Conservation (phyloP, 805 yeast species). For the Starmerella potacharoeniae region DNA sequence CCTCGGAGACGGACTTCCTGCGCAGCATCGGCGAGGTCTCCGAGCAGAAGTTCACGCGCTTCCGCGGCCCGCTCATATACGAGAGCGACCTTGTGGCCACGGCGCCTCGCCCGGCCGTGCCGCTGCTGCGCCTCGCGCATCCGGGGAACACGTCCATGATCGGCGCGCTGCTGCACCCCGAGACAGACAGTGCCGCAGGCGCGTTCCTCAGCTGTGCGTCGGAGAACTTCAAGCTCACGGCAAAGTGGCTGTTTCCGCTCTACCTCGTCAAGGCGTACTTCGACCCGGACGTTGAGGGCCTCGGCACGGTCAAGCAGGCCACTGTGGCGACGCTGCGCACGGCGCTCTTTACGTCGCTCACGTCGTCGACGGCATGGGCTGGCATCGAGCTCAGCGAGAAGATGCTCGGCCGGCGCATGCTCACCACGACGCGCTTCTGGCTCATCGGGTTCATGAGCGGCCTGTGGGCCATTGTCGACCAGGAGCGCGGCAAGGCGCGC, state of each 20-base stretch:
- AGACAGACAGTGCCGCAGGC: conserved; percentile 21
- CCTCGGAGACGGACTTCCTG: conserved; percentile 21
- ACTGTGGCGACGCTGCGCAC: conserved; percentile 26
- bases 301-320: neutral
- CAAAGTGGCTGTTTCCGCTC: conserved; percentile 26
- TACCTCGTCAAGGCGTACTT: conserved; percentile 19
- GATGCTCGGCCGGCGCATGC: conserved; percentile 26
- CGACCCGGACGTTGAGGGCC: conserved; percentile 1
- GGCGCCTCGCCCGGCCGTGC: conserved; percentile 15
- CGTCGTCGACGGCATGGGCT: conserved; percentile 31
- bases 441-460: conserved; percentile 35
- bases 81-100: conserved; percentile 19
- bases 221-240: conserved; percentile 21
- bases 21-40: conserved; percentile 27
- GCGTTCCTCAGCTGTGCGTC: conserved; percentile 23
- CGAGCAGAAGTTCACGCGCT: conserved; percentile 26
- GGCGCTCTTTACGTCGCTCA: conserved; percentile 15
- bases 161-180: conserved; percentile 29
- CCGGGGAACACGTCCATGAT: conserved; percentile 26
- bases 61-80: conserved; percentile 25
- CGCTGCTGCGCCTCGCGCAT: conserved; percentile 26
- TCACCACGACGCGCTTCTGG: conserved; percentile 29
- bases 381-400: conserved; percentile 31
- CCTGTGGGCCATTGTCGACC: conserved; percentile 32
- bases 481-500: conserved; percentile 27